Evolutionary conservation across 371 early-diverging fungal species (phyloP).

Genomic region (Funneliformis caledonium): DNA sequence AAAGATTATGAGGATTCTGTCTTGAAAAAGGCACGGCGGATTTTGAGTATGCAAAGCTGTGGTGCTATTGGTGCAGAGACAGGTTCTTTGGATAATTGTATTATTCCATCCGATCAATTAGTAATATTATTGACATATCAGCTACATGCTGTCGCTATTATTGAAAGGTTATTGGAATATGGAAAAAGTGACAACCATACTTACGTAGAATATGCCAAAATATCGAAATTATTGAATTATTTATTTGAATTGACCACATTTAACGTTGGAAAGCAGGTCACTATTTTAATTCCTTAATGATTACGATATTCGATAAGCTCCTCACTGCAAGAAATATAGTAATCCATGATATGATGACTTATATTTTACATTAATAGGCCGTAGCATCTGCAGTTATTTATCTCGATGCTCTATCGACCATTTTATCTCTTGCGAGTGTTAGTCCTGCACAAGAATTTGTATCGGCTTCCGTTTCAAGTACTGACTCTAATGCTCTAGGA

Average conservation of each 20-base stretch:
- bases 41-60: slow-evolving; percentile 34
- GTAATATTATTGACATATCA: slow-evolving; percentile 26
- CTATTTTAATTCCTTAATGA: slow-evolving; percentile 5
- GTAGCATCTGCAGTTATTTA: slow-evolving; percentile 33
- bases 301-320: not conserved
- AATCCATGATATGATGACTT: not conserved
- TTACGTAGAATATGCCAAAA: not conserved
- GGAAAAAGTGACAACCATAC: not conserved
- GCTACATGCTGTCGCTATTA: slow-evolving; percentile 18
- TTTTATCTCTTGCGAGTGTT: slow-evolving; percentile 23
- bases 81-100: slow-evolving; percentile 19
- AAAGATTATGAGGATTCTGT: not conserved
- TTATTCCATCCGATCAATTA: slow-evolving; percentile 33
- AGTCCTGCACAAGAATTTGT: not conserved
- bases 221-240: slow-evolving; percentile 5
- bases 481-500: not conserved
- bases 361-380: slow-evolving; percentile 32
- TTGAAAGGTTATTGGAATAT: slow-evolving; percentile 31
- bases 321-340: not conserved
- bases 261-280: slow-evolving; percentile 39
- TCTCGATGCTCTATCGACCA: slow-evolving; percentile 26
- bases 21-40: slow-evolving; percentile 25
- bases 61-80: slow-evolving; percentile 30
- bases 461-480: slow-evolving; percentile 2
- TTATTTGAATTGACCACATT: slow-evolving; percentile 33